Evolutionary conservation across 2,329 filamentous ascomycete species (phyloP), one percentile per base, ranked within the genome.

Genomic region (Fusarium marasasianum): DNA sequence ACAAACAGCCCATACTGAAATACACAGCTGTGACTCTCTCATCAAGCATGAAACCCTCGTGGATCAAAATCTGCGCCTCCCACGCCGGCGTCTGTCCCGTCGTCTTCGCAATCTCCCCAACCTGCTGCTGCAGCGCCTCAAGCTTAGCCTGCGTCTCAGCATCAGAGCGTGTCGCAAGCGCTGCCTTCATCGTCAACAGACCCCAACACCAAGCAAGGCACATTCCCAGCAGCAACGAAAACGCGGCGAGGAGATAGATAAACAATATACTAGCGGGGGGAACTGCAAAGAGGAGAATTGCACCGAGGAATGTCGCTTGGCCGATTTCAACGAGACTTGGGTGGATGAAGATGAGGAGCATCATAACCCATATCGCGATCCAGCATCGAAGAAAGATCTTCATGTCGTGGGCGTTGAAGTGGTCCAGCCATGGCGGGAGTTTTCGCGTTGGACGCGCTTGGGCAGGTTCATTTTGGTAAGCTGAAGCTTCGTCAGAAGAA

Each of bases 141-240:
- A 84, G 63, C 53, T 68, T 74, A 2, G 80, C 79, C 54, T 83
- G 79, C 1, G 82, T 84, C 13, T 84, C 82, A 1, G 80, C 76
- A 8, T 78, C 79, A 5, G 86, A 81, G 20, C 86, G 79, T 5
- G 82, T 82, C 3, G 85, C 84, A 14, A 82, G 67, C 6, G 86
- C 86, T 5, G 85, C 86, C 66, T 86, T 86, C 85, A 86, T 87
- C 1, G 82, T 79, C 51, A 87, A 78, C 5, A 86, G 79, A 8
- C 86, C 86, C 86, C 86, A 88, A 10, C 81, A 85, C 86, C 86
- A 87, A 9, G 82, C 86, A 1, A 86, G 73, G 38, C 81, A 83
- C 76, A 87, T 85, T 24, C 86, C 86, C 4, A 87, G 18, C 8
- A 87, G 76, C 8, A 87, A 77, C 2, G 86, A 83, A 2, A 85